Conservation (phyloP, 192 early-diverging fungal genomes). For the Jimgerdemannia flammicorona region DNA sequence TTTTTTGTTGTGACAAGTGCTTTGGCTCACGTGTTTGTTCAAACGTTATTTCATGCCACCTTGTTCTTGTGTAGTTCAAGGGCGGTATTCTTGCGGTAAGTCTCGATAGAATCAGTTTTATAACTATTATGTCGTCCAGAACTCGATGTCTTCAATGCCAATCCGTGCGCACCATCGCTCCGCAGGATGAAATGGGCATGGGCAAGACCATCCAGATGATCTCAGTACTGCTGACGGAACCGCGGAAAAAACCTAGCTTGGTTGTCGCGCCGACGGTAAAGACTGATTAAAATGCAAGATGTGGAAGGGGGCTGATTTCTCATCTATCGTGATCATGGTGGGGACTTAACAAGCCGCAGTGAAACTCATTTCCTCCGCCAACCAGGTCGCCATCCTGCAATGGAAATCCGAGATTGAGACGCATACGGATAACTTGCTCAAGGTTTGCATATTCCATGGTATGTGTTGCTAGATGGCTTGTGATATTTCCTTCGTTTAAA, state of each 20-base stretch:
- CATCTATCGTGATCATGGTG: neutral
- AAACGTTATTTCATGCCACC: neutral
- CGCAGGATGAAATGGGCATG: slow-evolving; percentile 88
- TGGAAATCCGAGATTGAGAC: slow-evolving; percentile 79
- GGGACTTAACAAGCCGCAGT: too few species aligned
- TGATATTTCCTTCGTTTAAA: neutral
- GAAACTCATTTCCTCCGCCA: neutral
- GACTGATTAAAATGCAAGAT: too few species aligned
- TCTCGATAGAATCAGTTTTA: neutral
- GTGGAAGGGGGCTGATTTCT: too few species aligned
- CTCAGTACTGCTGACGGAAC: slow-evolving; percentile 65
- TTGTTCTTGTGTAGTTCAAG: slow-evolving; percentile 35
- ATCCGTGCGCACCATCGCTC: neutral
- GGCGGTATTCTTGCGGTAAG: slow-evolving; percentile 75
- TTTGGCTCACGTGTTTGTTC: neutral
- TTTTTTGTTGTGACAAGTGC: neutral
- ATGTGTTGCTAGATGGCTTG: neutral
- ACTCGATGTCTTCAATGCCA: neutral
- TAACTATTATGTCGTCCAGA: neutral
- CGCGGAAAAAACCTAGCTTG: slow-evolving; percentile 64
- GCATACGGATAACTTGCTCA: slow-evolving; percentile 56
- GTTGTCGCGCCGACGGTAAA: slow-evolving; percentile 81
- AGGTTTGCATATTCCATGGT: slow-evolving; percentile 74
- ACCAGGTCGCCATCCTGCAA: slow-evolving; percentile 72
- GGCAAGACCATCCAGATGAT: slow-evolving; percentile 95